Evolutionary conservation across 2,329 filamentous ascomycete species (phyloP), one percentile per base, ranked within the genome.

Genomic region (Curvularia lunata): DNA sequence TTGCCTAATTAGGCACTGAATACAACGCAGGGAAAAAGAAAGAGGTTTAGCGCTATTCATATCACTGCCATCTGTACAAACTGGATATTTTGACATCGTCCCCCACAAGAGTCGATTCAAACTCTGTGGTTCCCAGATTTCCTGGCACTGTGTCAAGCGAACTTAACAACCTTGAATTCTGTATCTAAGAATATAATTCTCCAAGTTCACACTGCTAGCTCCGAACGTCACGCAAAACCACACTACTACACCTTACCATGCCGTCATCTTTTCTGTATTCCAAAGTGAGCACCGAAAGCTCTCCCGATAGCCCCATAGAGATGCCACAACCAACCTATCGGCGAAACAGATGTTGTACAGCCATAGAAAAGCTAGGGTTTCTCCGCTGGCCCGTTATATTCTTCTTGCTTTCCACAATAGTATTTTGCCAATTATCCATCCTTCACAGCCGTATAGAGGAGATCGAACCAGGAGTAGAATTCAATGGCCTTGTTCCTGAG

Each of bases 401-500:
- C 32, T 32, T 66, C 19, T 37, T 66, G 0, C 45, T 67, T 5
- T 23, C 52, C 28, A 42, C 37, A 12, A 63, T 62, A 18, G 50
- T 68, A 5, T 45, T 54, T 5, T 58, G 59, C 38, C 57, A 66
- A 27, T 4, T 66, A 1, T 62, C 59, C 3, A 63, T 67, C 6
- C 34, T 68, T n/a, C 54, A 61, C 23, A 47, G 30, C 21, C 62
- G 63, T 41, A 58, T 58, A 6, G 30, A n/a, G 5, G 23, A 28
- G 10, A 19, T 45, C 6, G 28, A 50, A 5, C 23, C 63, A 16
- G 59, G 66, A 27, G 52, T 40, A 7, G 62, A 67, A 5, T 49
- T 65, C 18, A 67, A 68, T 25, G 34, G 45, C 3, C 46, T 68
- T 10, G 51, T 68, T 6, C 66, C 66, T 1, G 13, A 34, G 3